Base-by-base conservation (phyloP, 345 rosid genomes). In the Citrus hindsii region DNA sequence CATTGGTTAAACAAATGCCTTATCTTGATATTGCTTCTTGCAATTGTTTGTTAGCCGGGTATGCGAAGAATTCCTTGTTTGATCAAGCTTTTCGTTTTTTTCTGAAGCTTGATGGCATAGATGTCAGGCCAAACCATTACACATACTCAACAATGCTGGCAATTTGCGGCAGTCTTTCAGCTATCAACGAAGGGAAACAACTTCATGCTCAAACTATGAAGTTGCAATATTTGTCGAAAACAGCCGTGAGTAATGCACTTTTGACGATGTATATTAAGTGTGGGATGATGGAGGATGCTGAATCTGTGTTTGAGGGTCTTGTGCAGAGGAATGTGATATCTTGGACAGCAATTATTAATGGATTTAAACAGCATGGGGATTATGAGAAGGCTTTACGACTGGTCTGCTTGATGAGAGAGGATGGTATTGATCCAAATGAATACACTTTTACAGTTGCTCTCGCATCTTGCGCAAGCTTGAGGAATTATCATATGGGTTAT, bases 11-110 rank as follows among this genome's bases (percentile, higher is more conserved):
- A 61, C 69, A 27, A 53, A 71, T 56, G 74, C 55, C 77, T 58
- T 18, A 19, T 61, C 37, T 61, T 10, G 81, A 77, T 77, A 77
- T 59, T 73, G 81, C 81, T 67, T 33, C 75, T 8, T 73, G 48
- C 62, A 77, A 81, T 60, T 81, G 81, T 37, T 73, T 77, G 75
- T 58, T 81, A 16, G 73, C 84, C 35, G 84, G 81, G 65, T 77
- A 60, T 51, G 58, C 59, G 3, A 60, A 58, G n/a, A 59, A 75
- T 77, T 51, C 75, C 24, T 46, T 81, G 65, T 81, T 81, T 51
- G 59, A 70, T 67, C 74, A 81, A 81, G 81, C 78, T 46, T 81
- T 81, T 73, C 28, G 79, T 76, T 69, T 81, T 73, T 86, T 81
- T 75, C 21, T 76, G 81, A 60, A 73, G 32, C 8, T 74, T 18